Conservation (phyloP, 345 rosid species). For the Syzygium oleosum region DNA sequence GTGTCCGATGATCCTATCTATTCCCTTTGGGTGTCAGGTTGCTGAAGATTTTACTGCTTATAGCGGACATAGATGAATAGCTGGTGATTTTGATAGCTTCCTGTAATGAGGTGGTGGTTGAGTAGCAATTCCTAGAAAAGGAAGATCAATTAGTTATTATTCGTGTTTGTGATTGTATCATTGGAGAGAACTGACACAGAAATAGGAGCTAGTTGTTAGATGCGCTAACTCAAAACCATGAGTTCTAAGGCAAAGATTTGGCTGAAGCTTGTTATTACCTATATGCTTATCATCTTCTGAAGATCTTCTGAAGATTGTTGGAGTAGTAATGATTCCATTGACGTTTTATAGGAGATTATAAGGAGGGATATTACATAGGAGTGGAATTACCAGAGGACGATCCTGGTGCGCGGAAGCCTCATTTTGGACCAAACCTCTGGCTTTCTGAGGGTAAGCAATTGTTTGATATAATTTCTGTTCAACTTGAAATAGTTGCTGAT, state of each 20-base stretch:
- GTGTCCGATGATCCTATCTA: background rate
- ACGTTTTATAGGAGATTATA: slow-evolving; percentile 52
- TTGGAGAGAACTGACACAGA: background rate
- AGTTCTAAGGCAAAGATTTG: background rate
- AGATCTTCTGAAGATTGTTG: background rate
- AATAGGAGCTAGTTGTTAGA: background rate
- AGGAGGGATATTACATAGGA: slow-evolving; percentile 80
- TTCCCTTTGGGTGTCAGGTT: no score
- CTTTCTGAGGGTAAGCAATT: slow-evolving; percentile 32
- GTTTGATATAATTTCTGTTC: background rate
- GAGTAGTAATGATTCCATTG: background rate
- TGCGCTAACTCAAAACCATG: no score
- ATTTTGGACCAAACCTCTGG: slow-evolving; percentile 79
- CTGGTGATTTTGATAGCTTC: background rate
- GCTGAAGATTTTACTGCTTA: background rate
- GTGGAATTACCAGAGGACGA: slow-evolving; percentile 59
- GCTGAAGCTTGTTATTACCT: background rate
- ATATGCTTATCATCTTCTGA: background rate
- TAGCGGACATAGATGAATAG: background rate
- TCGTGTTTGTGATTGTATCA: no score
- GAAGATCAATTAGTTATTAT: background rate
- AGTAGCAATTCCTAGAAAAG: background rate
- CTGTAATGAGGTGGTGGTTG: background rate
- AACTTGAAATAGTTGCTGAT: background rate
- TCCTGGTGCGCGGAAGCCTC: slow-evolving; percentile 46